These are phyloP conservation scores for Aspergillus sp. DNA, from an alignment of 2,329 filamentous ascomycete species.

Conservation along the genomic window DNA sequence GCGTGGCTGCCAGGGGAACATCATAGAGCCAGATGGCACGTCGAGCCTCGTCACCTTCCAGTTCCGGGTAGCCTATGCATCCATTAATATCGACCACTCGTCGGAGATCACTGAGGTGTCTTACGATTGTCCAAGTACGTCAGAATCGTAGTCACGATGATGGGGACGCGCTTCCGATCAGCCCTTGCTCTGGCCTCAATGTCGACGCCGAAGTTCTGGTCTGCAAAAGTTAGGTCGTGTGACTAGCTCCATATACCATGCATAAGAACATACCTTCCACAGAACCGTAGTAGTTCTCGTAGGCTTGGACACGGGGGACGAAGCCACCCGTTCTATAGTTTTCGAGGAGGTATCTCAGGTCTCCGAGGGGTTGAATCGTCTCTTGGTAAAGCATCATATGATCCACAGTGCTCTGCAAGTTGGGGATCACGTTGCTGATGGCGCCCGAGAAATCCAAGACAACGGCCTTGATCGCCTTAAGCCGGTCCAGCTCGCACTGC, in stretches of 20 bases:
- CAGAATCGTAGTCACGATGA: conserved; percentile 87
- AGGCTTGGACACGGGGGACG: conserved; percentile 83
- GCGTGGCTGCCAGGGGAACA: conserved; percentile 79
- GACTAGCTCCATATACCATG: too few species aligned
- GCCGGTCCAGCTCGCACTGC: conserved; percentile 89
- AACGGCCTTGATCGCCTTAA: conserved; percentile 98
- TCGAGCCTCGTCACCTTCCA: conserved; percentile 92
- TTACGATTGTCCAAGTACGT: conserved; percentile 86
- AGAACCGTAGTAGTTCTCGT: conserved; percentile 99
- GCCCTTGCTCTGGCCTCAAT: conserved; percentile 91
- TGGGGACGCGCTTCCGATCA: conserved; percentile 91
- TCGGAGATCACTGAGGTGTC: conserved; percentile 11
- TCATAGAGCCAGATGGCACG: conserved; percentile 93
- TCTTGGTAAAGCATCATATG: conserved; percentile 99
- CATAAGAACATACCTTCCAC: conserved; percentile 62
- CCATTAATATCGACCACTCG: conserved; percentile 4
- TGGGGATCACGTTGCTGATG: conserved; percentile 96
- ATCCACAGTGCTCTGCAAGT: conserved; percentile 90
- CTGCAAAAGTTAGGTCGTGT: conserved; percentile 38
- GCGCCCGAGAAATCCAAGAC: conserved; percentile 96
- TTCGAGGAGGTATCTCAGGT: conserved; percentile 90
- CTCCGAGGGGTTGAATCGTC: conserved; percentile 89
- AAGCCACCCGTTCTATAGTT: conserved; percentile 96
- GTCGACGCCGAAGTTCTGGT: conserved; percentile 96
- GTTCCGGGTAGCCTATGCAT: conserved; percentile 75